A percentile compares a stretch with the other conserved stretches of the same genome.
phyloP scores from a whole-genome alignment of 352 stramenopile genomes.

The Phytopythium montanum region DNA sequence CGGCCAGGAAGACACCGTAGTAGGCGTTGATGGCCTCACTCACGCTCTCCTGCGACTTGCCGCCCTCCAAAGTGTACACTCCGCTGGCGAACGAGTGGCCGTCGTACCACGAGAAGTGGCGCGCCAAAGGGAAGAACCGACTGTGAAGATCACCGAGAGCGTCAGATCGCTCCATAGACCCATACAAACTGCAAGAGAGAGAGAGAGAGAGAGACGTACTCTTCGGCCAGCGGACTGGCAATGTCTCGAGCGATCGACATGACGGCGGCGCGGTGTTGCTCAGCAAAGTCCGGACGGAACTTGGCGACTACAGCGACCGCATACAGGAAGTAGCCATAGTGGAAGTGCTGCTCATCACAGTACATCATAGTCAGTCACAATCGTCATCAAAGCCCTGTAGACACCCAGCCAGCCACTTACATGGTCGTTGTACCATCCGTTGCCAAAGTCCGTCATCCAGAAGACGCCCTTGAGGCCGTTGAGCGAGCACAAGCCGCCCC shows the following conservation, averaged over 20 bases:
- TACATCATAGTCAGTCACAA: not conserved
- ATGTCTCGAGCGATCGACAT: conserved; percentile 78
- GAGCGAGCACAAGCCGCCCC: conserved; percentile 90
- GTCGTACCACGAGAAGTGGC: conserved; percentile 97
- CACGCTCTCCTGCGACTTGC: conserved; percentile 96
- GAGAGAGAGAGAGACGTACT: conserved; percentile 42
- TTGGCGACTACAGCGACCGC: conserved; percentile 76
- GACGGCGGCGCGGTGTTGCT: conserved; percentile 70
- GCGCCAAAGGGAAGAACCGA: conserved; percentile 87
- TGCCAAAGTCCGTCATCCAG: conserved; percentile 92
- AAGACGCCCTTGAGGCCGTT: conserved; percentile 89
- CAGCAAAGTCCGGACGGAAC: conserved; percentile 67
- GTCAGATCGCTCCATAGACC: not conserved
- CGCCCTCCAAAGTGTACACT: conserved; percentile 92
- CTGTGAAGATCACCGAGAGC: conserved; percentile 23
- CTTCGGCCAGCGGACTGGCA: conserved; percentile 49
- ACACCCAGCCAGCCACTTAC: conserved; percentile 42
- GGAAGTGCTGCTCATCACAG: conserved; percentile 86
- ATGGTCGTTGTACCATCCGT: conserved; percentile 90
- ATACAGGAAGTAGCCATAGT: conserved; percentile 95
- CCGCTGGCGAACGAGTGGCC: conserved; percentile 95
- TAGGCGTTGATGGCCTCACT: conserved; percentile 97
- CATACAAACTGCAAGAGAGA: not conserved
- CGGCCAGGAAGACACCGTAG: conserved; percentile 94
- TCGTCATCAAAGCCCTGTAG: not conserved